Base-by-base conservation (phyloP, 1,139 yeast genomes). In the Yamadazyma diddensiae region DNA sequence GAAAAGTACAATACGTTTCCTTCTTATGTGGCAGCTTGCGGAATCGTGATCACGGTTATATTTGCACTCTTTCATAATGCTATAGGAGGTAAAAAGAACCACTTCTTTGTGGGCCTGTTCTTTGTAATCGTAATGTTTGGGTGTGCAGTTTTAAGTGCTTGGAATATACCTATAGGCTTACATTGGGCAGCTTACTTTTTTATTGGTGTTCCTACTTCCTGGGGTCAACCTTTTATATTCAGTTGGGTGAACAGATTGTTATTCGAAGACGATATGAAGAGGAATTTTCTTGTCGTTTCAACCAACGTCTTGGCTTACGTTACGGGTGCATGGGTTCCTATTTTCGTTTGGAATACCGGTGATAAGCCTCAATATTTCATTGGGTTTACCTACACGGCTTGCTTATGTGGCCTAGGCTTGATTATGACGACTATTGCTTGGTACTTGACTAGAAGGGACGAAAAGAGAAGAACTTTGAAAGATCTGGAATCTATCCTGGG, bases 271-370 rank as follows among this genome's bases (percentile, higher is more conserved):
- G 77, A 71, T 42, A 63, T 68, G 65, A 72, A 72, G 46, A 53
- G 80, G 39, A 70, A 69, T 42, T 64, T 73, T 35, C 58, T 70
- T 12, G 74, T 75, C 21, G 77, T 72, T 3, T 40, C 55, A 19
- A 75, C 79, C 5, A 75, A 75, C 43, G 64, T 70, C 6, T 51
- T 71, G 31, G 77, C 79, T 0, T 75, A 74, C 41, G 73, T 71
- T 5, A 70, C 77, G 0, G 59, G 60, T n/a, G 73, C 79, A 1
- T 71, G 69, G 55, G 65, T 64, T 10, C 67, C 69, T 1, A 61
- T 72, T 30, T 52, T 71, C 26, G 72, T 70, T 0, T 73, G 77
- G 72, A 60, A 67, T 41, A 66, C 79, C n/a, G 46, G 50, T n/a
- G 73, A 69, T 31, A 56, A 65, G 35, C 82, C 81, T 0, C 38